Conservation (phyloP, 805 yeast species). For the Candida lessepsii region DNA sequence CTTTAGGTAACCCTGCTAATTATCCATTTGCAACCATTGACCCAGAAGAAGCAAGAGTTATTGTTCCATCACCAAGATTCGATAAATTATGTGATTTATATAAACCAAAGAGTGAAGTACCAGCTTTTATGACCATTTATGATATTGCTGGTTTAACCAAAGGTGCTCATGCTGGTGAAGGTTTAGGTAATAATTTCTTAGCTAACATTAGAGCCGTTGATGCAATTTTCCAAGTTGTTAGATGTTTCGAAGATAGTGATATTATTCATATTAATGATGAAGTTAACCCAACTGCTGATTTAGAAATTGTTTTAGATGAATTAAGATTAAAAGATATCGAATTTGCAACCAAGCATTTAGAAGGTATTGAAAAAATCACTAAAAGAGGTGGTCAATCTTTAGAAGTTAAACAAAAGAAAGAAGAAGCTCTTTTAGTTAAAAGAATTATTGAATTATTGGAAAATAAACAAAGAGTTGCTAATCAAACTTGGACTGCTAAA, state of each 20-base stretch:
- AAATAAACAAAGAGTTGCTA: constrained; percentile 84
- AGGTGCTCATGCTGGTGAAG: constrained; percentile 64
- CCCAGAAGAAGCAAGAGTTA: constrained; percentile 62
- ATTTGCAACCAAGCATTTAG: constrained; percentile 80
- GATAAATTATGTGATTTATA: constrained; percentile 48
- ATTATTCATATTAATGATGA: constrained; percentile 65
- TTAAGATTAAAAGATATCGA: constrained; percentile 95
- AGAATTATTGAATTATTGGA: constrained; percentile 74
- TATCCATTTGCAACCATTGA: constrained; percentile 77
- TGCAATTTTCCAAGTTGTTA: constrained; percentile 66
- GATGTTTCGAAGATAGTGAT: constrained; percentile 63
- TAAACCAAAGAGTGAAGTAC: constrained; percentile 49
- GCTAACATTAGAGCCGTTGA: constrained; percentile 70
- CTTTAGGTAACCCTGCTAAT: constrained; percentile 54
- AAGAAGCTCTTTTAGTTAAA: constrained; percentile 73
- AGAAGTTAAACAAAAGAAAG: constrained; percentile 86
- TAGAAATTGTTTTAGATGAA: constrained; percentile 88
- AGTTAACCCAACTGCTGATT: constrained; percentile 92
- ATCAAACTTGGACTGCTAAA: constrained; percentile 81
- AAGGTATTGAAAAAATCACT: constrained; percentile 73
- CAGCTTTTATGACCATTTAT: constrained; percentile 55
- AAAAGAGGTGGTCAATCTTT: constrained; percentile 86
- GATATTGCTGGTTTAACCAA: constrained; percentile 72
- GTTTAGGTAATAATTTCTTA: constrained; percentile 71
- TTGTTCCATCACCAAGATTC: constrained; percentile 51